A percentile compares a stretch with the other conserved stretches of the same genome.
Conservation (phyloP, 768 basidiomycete species). For the Mycena amicta region DNA sequence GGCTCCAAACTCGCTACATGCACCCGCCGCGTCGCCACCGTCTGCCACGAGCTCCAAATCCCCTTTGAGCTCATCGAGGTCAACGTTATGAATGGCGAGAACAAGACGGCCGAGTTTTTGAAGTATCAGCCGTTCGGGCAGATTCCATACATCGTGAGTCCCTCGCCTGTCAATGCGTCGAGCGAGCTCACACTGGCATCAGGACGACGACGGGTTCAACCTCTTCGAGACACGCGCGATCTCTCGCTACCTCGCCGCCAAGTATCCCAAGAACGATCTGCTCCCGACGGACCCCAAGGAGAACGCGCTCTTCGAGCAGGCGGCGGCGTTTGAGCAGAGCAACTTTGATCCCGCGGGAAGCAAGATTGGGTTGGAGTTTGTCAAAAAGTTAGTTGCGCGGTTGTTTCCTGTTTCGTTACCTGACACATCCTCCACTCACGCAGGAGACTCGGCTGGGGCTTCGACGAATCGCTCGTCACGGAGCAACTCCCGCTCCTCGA, state of each 20-base stretch:
- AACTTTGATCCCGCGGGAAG: conserved; percentile 8
- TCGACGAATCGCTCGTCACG: conserved; percentile 30
- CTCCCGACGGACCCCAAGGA: conserved; percentile 32
- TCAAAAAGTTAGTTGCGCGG: neutral
- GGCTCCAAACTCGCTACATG: neutral
- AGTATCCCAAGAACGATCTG: conserved; percentile 35
- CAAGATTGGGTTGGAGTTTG: neutral
- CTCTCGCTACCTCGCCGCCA: conserved; percentile 44
- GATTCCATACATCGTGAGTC: conserved; percentile 39
- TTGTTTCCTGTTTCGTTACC: neutral
- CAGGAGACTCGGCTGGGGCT: conserved; percentile 17
- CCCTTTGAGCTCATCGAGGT: conserved; percentile 20
- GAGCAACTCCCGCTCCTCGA: conserved; percentile 26
- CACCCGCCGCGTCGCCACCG: conserved; percentile 29
- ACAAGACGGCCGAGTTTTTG: conserved; percentile 36
- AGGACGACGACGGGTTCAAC: conserved; percentile 49
- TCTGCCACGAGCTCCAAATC: conserved; percentile 13
- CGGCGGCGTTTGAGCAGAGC: conserved; percentile 7
- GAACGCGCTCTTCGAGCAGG: conserved; percentile 32
- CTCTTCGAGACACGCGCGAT: conserved; percentile 54
- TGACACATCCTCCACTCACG: neutral
- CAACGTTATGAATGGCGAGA: conserved; percentile 33
- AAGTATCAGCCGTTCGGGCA: conserved; percentile 51
- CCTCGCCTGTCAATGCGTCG: neutral
- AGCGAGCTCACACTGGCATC: no score